Percentiles rank a stretch among this genome's conserved stretches.
These are phyloP conservation scores for Podaxis sp. DNA, from an alignment of 768 basidiomycete species.

Conservation along the genomic window DNA sequence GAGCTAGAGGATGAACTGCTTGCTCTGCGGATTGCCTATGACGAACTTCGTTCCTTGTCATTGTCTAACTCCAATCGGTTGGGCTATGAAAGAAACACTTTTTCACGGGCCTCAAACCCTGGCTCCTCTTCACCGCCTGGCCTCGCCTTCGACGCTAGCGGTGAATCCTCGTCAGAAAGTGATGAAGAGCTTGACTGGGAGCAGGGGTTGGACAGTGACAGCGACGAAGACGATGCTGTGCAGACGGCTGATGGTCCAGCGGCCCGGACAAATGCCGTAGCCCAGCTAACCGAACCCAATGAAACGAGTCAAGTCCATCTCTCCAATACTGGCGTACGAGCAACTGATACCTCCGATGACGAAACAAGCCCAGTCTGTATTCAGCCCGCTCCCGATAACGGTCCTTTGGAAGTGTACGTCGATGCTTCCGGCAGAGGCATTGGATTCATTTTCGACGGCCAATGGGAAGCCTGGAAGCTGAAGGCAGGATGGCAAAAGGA, in stretches of 20 bases:
- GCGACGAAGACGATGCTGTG: not conserved
- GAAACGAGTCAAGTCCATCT: not conserved
- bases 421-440: not conserved
- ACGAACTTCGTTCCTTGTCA: slow-evolving; percentile 12
- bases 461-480: slow-evolving; percentile 41
- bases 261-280: not conserved
- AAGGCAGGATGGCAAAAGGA: slow-evolving; percentile 25
- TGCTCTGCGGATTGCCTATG: slow-evolving; percentile 23
- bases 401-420: not conserved
- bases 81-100: not conserved
- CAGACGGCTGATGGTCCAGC: not conserved
- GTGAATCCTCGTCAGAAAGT: not conserved
- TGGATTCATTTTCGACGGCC: slow-evolving; percentile 25
- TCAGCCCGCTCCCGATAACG: not conserved
- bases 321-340: not conserved
- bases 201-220: not conserved
- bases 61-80: not conserved
- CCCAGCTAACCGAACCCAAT: not conserved
- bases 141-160: not conserved
- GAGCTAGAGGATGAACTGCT: slow-evolving; percentile 22
- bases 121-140: not conserved
- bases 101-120: not conserved
- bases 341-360: not conserved
- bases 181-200: not conserved
- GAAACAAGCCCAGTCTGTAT: not conserved